Conservation (phyloP, 345 rosid species). For the Isatis tinctoria region DNA sequence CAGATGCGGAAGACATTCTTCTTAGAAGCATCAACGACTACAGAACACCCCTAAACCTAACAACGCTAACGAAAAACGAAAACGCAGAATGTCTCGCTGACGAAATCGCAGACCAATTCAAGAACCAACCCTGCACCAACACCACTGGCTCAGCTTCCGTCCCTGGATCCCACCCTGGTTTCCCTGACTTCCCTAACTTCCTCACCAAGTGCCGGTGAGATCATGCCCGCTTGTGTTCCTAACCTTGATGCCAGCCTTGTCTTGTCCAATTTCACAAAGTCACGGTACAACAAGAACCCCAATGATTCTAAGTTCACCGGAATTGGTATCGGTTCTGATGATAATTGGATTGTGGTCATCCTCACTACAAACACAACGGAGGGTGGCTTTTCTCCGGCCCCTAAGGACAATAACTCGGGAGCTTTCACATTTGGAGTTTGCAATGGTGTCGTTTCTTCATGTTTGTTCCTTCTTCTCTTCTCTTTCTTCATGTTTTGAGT, state of each 20-base stretch:
- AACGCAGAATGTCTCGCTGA: slow-evolving; percentile 86
- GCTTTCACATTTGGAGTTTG: not conserved
- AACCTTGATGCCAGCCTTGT: slow-evolving; percentile 51
- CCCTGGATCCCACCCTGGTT: slow-evolving; percentile 64
- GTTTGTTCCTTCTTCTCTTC: not conserved
- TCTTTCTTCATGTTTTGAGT: slow-evolving; percentile 17
- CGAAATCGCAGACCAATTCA: slow-evolving; percentile 65
- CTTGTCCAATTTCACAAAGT: slow-evolving; percentile 61
- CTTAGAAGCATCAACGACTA: slow-evolving; percentile 62
- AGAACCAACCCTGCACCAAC: slow-evolving; percentile 76
- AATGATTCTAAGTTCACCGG: slow-evolving; percentile 67
- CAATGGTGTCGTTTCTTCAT: not conserved
- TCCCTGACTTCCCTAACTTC: slow-evolving; percentile 48
- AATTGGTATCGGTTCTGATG: slow-evolving; percentile 67
- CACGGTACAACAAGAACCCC: slow-evolving; percentile 50
- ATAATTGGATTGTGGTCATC: slow-evolving; percentile 74
- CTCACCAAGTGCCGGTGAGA: slow-evolving; percentile 54
- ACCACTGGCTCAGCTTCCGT: slow-evolving; percentile 68
- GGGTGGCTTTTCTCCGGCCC: slow-evolving; percentile 46
- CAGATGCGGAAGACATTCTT: slow-evolving; percentile 69
- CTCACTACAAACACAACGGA: slow-evolving; percentile 59
- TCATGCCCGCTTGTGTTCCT: slow-evolving; percentile 87
- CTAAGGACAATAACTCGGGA: not conserved
- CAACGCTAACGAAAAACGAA: slow-evolving; percentile 43
- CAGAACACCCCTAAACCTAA: slow-evolving; percentile 59